Base-by-base conservation (phyloP, 352 stramenopile species). In the Phytophthora pluvialis region DNA sequence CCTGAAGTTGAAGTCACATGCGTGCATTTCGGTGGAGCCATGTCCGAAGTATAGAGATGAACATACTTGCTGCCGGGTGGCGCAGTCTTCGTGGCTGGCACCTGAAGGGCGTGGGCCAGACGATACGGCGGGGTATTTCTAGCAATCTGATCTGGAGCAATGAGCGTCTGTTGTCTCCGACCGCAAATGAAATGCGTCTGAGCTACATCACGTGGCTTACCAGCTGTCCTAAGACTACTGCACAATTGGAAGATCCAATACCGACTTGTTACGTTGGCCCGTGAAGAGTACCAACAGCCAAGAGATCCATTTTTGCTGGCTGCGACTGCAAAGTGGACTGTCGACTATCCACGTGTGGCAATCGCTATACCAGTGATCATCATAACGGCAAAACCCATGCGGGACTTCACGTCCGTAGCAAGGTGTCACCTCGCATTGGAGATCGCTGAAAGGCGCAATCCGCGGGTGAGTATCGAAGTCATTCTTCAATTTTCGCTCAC, bases 401-500 rank as follows among this genome's bases (percentile, higher is more conserved):
- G 18, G 21, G 42, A n/a, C 42, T 32, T 48, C 18, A 33, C 42
- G 42, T 12, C 42, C 11, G 21, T 48, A 32, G 42, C 18, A 48
- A 12, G 42, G 42, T 31, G 9, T 15, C 26, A 48, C 9, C 39
- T 21, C 15, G 16, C 21, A 29, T 48, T 48, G 21, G 1, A 21
- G 21, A 21, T 2, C 21, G 21, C 21, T 21, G 21, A 21, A 21
- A 21, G 21, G 21, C 21, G 21, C 21, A 2, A 21, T 21, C 21
- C 21, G 21, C 21, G 21, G 21, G 21, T 21, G 21, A 21, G 21
- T 9, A 46, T 54, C 13, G 18, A 42, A n/a, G 16, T 67, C 59
- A 67, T 60, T 67, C 15, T 29, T 18, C 42, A 67, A 67, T 60
- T 67, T 53, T 42, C 42, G 21, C 21, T 21, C 21, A 21, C 21